Evolutionary conservation across 139 green algal genomes (phyloP).

Genomic region (Chlorella sp.): DNA sequence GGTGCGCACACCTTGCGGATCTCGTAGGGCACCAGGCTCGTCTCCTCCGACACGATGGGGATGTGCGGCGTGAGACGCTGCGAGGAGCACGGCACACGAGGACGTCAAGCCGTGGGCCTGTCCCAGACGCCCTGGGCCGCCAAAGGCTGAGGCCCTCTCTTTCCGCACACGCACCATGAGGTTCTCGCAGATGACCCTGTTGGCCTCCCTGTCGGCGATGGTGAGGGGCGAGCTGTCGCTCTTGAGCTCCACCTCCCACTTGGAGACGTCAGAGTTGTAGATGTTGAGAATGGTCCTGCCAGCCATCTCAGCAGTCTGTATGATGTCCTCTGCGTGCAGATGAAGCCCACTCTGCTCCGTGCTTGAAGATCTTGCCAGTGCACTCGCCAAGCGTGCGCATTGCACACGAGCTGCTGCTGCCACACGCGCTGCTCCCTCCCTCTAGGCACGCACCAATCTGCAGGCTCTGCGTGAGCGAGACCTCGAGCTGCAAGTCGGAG

Average conservation of each 20-base stretch:
- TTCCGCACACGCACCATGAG: conserved; percentile 2
- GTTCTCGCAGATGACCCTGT: conserved; percentile 66
- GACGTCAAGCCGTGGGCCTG: background rate
- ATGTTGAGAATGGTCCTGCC: conserved; percentile 64
- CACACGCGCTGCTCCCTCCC: no score
- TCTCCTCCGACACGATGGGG: conserved; percentile 85
- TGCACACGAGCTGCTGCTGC: no score
- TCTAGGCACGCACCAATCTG: no score
- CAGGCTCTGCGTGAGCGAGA: no score
- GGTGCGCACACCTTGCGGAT: conserved; percentile 46
- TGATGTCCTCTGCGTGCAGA: conserved; percentile 5
- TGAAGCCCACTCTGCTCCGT: no score
- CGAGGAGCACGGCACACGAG: background rate
- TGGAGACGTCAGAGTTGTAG: conserved; percentile 56
- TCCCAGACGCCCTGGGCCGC: no score
- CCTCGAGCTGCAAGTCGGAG: no score
- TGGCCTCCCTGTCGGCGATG: conserved; percentile 63
- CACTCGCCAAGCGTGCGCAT: no score
- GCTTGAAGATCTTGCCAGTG: no score
- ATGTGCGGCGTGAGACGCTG: conserved; percentile 61
- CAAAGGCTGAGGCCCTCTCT: background rate
- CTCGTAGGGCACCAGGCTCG: conserved; percentile 46
- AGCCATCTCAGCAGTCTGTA: conserved; percentile 42
- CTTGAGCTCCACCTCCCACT: conserved; percentile 67
- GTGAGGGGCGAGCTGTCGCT: conserved; percentile 72